Base-by-base conservation (phyloP, 1,284 basidiomycete genomes). In the Sporisorium iseilematis-ciliati region DNA sequence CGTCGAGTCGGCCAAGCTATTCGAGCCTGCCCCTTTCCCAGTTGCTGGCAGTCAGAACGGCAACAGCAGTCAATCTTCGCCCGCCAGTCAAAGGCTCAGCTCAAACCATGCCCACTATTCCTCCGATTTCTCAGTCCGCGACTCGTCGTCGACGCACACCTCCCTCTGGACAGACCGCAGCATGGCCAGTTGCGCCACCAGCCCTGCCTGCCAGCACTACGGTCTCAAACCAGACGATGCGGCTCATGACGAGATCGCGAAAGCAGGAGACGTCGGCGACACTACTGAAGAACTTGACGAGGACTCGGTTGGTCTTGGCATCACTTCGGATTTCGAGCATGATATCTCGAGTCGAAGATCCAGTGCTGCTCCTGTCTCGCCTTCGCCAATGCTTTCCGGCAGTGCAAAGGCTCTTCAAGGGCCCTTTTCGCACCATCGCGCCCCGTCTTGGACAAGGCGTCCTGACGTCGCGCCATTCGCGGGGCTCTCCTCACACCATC, bases 401-500 rank as follows among this genome's bases (percentile, higher is more conserved):
- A 55, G 57, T 16, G 58, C 53, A 20, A 51, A 46, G 31, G 57
- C 58, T 18, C 56, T 76, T 26, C 62, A 66, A 41, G 70, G 74
- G 21, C 76, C 73, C 18, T 78, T 77, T 33, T 68, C 76, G 29
- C 76, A 78, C 26, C 76, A 78, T 33, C 73, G 76, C 21, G 68
- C 60, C 14, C 76, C 76, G 12, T 73, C 68, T 40, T 78, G 76
- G 76, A 76, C 76, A 7, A 48, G 68, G 42, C 63, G 68, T 21
- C 23, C 54, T 6, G 68, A 66, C 29, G 42, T 63, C 38, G 51
- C 57, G 29, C 66, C 60, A n/a, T 26, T 63, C 12, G 48, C 46
- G 20, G 60, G 56, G 7, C 21, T 43, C 21, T 25, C 60, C 16
- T 57, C 49, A 7, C 53, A 23, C 16, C 52, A n/a, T 3, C 52